Conservation (phyloP, 768 basidiomycete genomes). For the Coprinopsis marcescibilis region DNA sequence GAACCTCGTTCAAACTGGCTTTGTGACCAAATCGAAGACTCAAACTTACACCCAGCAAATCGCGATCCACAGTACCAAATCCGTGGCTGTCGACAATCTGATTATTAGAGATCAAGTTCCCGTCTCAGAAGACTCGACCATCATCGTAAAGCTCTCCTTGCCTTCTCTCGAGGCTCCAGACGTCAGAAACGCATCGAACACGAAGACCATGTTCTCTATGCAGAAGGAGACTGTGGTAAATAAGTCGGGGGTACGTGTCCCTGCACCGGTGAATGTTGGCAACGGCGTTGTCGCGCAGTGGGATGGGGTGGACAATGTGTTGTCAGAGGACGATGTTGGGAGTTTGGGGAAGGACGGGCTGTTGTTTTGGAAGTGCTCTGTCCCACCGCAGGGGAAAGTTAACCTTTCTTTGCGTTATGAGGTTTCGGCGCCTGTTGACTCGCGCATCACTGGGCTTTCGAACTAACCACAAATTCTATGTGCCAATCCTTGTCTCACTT, state of each 20-base stretch:
- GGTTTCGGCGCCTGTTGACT: conserved; percentile 23
- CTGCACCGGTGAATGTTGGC: neutral
- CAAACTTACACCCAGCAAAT: conserved; percentile 31
- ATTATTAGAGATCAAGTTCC: conserved; percentile 38
- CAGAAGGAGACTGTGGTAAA: neutral
- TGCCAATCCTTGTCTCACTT: conserved; percentile 33
- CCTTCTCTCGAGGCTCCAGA: neutral
- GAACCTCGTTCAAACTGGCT: conserved; percentile 27
- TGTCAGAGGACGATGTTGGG: conserved; percentile 14
- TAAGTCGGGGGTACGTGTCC: neutral
- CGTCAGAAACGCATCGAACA: neutral
- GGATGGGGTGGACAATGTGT: neutral
- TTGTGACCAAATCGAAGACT: conserved; percentile 28
- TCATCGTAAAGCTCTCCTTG: neutral
- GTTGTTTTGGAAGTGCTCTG: conserved; percentile 27
- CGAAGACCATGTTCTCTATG: neutral
- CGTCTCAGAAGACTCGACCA: conserved; percentile 25
- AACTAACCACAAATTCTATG: conserved; percentile 46
- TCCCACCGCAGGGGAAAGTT: conserved; percentile 28
- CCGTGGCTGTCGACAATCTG: conserved; percentile 22
- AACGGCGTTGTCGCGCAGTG: neutral
- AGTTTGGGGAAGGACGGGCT: conserved; percentile 27
- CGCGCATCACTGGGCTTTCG: conserved; percentile 20
- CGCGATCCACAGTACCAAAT: conserved; percentile 35
- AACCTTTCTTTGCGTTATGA: conserved; percentile 29